A percentile compares a stretch with the other conserved stretches of the same genome.
Evolutionary conservation across 1,284 basidiomycete species (phyloP).

Genomic region (Trametes pubescens): DNA sequence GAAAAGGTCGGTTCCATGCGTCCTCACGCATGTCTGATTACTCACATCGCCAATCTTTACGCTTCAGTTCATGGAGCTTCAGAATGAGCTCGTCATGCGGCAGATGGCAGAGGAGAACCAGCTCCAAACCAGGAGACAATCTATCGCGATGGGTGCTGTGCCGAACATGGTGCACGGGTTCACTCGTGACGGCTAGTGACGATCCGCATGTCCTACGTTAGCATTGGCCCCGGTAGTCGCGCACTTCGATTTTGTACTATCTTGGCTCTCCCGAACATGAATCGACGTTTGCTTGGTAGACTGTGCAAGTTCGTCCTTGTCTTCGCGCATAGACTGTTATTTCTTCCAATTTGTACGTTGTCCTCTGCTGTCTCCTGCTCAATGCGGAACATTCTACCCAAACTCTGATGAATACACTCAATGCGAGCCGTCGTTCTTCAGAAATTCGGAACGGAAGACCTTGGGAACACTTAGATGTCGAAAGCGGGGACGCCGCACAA

Average conservation of each 20-base stretch:
- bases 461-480: neutral
- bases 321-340: too few relatives aligned
- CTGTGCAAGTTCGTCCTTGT: too few relatives aligned
- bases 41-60: neutral
- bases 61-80: conserved; percentile 40
- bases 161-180: conserved; percentile 13
- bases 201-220: neutral
- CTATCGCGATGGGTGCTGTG: conserved; percentile 27
- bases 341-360: too few relatives aligned
- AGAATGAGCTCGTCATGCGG: conserved; percentile 31
- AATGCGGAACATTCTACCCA: too few relatives aligned
- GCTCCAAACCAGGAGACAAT: conserved; percentile 29
- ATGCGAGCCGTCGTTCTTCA: neutral
- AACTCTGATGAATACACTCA: too few relatives aligned
- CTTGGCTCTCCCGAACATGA: too few relatives aligned
- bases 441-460: neutral
- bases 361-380: too few relatives aligned
- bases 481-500: neutral
- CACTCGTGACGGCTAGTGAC: neutral
- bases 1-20: conserved; percentile 50
- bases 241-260: neutral
- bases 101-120: conserved; percentile 22
- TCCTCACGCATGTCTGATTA: neutral
- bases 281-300: too few relatives aligned
- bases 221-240: neutral